Evolutionary conservation across 192 early-diverging fungal genomes (phyloP), one percentile per base, ranked within the genome.

Genomic region (Pilaira anomala): DNA sequence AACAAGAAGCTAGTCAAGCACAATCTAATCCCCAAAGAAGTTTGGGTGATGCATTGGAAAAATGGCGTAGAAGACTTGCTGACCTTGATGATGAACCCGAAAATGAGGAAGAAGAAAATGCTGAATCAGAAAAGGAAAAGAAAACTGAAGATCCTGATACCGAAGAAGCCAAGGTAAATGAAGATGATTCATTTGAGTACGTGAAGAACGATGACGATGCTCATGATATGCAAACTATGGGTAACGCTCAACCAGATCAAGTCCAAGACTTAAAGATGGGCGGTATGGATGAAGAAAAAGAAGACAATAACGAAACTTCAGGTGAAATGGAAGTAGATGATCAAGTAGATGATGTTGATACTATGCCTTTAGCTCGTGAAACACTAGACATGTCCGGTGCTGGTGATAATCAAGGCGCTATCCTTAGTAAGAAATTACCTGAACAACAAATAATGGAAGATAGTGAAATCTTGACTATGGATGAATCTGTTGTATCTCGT

Each of bases 41-140:
- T 48, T 71, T 99, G 30, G 97, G 95, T 19, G 93, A 97, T 68
- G 93, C 94, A 14, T 76, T 94, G 53, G 90, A 96, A 73, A 90
- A 91, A 69, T 99, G 95, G 95, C 88, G 87, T 73, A 86, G 90
- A 25, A 83, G 94, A 18, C 75, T 99, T 22, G 80, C 91, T 52
- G 78, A 88, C 66, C 69, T 94, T 25, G 76, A 83, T 55, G 91
- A 90, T 62, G 75, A 76, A 5, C 83, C 87, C 2, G 72, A 82
- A 33, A 77, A 88, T 0, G 73, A 86, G 16, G 65, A 81, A 45
- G 66, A 53, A 48, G 59, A 71, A 51, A n/a, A n/a, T n/a, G 66
- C 75, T 24, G 62, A 41, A 29, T 55, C 72, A 49, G 71, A 80
- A 24, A 51, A 74, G 28, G 76, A 71, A 5, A 62, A 66, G 12